Evolutionary conservation across 805 yeast species (phyloP).

Genomic region (Wickerhamomyces tratensis): DNA sequence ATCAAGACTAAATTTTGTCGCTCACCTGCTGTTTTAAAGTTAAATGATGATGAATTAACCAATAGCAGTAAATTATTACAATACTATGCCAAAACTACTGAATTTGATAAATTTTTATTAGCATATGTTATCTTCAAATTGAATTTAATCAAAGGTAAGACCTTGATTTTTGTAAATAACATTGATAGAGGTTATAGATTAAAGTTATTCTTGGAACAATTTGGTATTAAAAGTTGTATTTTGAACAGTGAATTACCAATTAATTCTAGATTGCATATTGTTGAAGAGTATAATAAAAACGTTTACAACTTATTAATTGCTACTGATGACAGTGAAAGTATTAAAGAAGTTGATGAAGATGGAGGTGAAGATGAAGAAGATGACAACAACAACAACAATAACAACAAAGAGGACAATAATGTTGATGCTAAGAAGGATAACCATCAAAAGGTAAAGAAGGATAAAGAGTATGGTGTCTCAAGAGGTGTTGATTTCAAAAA

Average conservation of each 20-base stretch:
- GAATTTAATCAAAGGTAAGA: constrained; percentile 81
- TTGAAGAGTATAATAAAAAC: constrained; percentile 89
- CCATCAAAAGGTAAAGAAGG: constrained; percentile 41
- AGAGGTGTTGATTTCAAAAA: constrained; percentile 95
- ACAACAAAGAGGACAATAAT: constrained; percentile 16
- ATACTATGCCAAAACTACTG: constrained; percentile 78
- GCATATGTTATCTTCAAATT: constrained; percentile 90
- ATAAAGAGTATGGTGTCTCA: constrained; percentile 85
- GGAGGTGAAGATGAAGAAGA: constrained; percentile 16
- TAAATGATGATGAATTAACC: constrained; percentile 58
- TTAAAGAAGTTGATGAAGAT: constrained; percentile 40
- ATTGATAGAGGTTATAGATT: constrained; percentile 93
- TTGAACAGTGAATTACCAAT: constrained; percentile 88
- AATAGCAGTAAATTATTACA: constrained; percentile 59
- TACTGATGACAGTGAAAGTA: constrained; percentile 76
- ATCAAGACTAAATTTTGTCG: constrained; percentile 75
- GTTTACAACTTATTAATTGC: constrained; percentile 85
- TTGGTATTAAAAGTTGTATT: constrained; percentile 83
- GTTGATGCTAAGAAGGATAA: constrained; percentile 35
- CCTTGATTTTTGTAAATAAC: constrained; percentile 83
- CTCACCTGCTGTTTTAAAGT: constrained; percentile 68
- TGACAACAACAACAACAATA: constrained; percentile 1
- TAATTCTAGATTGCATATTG: constrained; percentile 88
- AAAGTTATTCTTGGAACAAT: constrained; percentile 85
- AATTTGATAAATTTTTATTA: constrained; percentile 83